These are phyloP conservation scores for Raddia distichophylla DNA, from an alignment of 176 grass and related monocot species.

Conservation along the genomic window DNA sequence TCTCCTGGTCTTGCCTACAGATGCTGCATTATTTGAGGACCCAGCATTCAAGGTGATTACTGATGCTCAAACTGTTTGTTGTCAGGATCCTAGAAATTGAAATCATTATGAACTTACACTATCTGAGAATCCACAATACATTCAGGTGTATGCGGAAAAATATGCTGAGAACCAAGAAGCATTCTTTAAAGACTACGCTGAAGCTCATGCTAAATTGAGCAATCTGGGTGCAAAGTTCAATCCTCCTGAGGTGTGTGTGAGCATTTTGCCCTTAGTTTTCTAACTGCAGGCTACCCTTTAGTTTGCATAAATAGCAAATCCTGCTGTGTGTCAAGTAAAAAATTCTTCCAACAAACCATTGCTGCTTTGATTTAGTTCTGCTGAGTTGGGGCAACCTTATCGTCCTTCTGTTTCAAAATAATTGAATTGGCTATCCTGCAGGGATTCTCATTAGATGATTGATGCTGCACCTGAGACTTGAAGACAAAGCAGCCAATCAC, in stretches of 20 bases:
- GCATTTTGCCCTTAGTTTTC: not conserved
- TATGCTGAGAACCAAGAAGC: slow-evolving; percentile 72
- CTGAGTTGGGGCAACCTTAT: slow-evolving; percentile 27
- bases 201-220: slow-evolving; percentile 96
- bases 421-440: slow-evolving; percentile 36
- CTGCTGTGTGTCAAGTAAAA: not conserved
- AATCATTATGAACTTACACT: slow-evolving; percentile 21
- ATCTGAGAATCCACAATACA: slow-evolving; percentile 21
- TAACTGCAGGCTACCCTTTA: not conserved
- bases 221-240: slow-evolving; percentile 76
- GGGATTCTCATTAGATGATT: slow-evolving; percentile 80
- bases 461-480: slow-evolving; percentile 47
- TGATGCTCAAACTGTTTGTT: slow-evolving; percentile 24
- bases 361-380: not conserved
- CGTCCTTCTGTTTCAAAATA: slow-evolving; percentile 32
- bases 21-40: slow-evolving; percentile 92
- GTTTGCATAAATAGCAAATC: not conserved
- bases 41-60: slow-evolving; percentile 73
- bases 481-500: slow-evolving; percentile 46
- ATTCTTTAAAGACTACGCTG: slow-evolving; percentile 91
- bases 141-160: slow-evolving; percentile 79
- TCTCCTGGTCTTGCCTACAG: slow-evolving; percentile 88
- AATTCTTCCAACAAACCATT: not conserved
- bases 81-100: slow-evolving; percentile 7
- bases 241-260: slow-evolving; percentile 66